Percentiles rank a stretch among this genome's conserved stretches.
These are phyloP conservation scores for Darksidea phi DNA, from an alignment of 495 filamentous ascomycete species.

Conservation along the genomic window DNA sequence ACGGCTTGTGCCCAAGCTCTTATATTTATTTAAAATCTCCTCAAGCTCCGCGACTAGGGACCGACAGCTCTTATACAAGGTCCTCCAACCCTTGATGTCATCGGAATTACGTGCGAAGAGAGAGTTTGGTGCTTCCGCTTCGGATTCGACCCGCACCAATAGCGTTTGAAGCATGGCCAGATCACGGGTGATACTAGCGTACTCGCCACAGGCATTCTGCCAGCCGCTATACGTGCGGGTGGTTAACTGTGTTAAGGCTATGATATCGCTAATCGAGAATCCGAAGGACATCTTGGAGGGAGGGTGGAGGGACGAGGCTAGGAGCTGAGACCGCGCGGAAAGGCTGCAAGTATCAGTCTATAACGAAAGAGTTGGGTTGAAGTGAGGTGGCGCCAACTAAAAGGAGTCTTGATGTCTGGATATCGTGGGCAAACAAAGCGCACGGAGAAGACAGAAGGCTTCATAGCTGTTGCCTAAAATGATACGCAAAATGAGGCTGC, in stretches of 20 bases:
- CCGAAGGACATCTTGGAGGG: constrained; percentile 15
- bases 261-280: constrained; percentile 8
- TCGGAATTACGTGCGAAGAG: background rate
- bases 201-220: constrained; percentile 14
- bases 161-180: constrained; percentile 1
- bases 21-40: constrained; percentile 4
- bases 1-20: constrained; percentile 5
- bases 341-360: background rate
- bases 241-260: background rate
- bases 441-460: background rate
- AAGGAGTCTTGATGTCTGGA: background rate
- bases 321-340: background rate
- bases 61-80: background rate
- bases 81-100: constrained; percentile 3
- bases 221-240: constrained; percentile 3
- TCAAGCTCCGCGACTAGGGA: constrained; percentile 1
- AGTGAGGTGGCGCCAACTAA: background rate
- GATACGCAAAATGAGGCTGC: too few relatives aligned
- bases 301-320: background rate
- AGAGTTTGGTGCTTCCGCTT: constrained; percentile 6
- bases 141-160: background rate
- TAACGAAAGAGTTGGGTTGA: background rate
- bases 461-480: background rate
- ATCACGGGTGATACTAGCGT: constrained; percentile 5
- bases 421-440: background rate